Evolutionary conservation across 2,329 filamentous ascomycete genomes (phyloP).

Genomic region (Daldinia eschscholtzii): DNA sequence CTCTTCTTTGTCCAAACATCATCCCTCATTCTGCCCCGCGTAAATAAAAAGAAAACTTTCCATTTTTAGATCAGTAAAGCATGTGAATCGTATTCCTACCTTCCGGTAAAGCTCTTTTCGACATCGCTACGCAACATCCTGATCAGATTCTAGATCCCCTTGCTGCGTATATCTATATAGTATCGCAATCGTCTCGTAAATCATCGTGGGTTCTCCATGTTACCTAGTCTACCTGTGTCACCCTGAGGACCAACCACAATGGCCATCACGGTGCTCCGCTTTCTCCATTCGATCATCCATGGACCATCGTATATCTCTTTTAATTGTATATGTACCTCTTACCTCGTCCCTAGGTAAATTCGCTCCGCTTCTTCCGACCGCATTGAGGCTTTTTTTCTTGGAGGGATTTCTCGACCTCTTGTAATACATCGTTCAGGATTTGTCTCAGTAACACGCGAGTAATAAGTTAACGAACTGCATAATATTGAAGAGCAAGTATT

Average conservation of each 20-base stretch:
- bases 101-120: slow-evolving; percentile 22
- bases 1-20: slow-evolving; percentile 3
- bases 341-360: slow-evolving; percentile 16
- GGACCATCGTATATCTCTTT: slow-evolving; percentile 3
- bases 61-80: slow-evolving; percentile 37
- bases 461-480: slow-evolving; percentile 1
- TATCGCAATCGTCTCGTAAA: neutral
- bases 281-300: slow-evolving; percentile 37
- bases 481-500: neutral
- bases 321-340: slow-evolving; percentile 9
- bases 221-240: slow-evolving; percentile 25
- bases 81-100: slow-evolving; percentile 21
- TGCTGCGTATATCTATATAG: neutral
- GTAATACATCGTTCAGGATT: slow-evolving; percentile 14
- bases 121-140: slow-evolving; percentile 5
- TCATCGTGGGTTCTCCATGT: neutral
- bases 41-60: slow-evolving; percentile 24
- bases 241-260: slow-evolving; percentile 28
- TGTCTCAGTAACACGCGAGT: slow-evolving; percentile 15
- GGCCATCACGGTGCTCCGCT: slow-evolving; percentile 31
- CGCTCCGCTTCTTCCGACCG: slow-evolving; percentile 26
- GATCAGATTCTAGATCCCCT: slow-evolving; percentile 15
- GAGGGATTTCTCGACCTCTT: neutral
- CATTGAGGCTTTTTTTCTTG: slow-evolving; percentile 14
- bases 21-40: slow-evolving; percentile 22